Conservation (phyloP, 345 rosid genomes). For the Syzygium oleosum region DNA sequence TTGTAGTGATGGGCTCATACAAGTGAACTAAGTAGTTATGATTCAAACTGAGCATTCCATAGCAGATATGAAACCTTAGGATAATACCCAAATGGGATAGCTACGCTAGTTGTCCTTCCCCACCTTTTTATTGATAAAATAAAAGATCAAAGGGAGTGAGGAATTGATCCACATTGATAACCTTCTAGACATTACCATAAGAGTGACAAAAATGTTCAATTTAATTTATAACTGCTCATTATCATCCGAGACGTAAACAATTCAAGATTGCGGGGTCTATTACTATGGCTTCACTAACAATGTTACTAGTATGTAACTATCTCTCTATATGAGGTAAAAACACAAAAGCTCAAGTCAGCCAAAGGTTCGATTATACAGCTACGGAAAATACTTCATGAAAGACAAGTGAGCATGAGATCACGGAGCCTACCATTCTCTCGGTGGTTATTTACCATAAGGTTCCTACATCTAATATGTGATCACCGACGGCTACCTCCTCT, state of each 20-base stretch:
- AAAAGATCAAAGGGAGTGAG: not conserved
- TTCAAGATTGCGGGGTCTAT: not conserved
- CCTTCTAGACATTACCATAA: not conserved
- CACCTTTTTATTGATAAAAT: not conserved
- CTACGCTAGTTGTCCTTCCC: not conserved
- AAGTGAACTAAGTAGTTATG: not conserved
- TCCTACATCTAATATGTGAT: too few relatives aligned
- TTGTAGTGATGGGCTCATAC: not conserved
- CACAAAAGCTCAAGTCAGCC: not conserved
- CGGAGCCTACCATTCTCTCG: not conserved
- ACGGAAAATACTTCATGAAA: not conserved
- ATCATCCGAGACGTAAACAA: not conserved
- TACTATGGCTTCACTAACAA: not conserved
- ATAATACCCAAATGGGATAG: not conserved
- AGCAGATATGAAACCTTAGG: not conserved
- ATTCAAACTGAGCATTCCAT: not conserved
- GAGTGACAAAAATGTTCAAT: not conserved
- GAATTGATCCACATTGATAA: not conserved
- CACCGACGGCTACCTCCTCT: not conserved
- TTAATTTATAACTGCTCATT: not conserved
- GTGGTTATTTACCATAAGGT: not conserved
- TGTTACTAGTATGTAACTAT: not conserved
- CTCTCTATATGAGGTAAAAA: not conserved
- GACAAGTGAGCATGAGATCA: not conserved
- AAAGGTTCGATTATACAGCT: fast-evolving